Percentiles rank a stretch among this genome's conserved stretches.
Evolutionary conservation across 108 stramenopile genomes (phyloP).

Genomic region (Nitzschia sp.): DNA sequence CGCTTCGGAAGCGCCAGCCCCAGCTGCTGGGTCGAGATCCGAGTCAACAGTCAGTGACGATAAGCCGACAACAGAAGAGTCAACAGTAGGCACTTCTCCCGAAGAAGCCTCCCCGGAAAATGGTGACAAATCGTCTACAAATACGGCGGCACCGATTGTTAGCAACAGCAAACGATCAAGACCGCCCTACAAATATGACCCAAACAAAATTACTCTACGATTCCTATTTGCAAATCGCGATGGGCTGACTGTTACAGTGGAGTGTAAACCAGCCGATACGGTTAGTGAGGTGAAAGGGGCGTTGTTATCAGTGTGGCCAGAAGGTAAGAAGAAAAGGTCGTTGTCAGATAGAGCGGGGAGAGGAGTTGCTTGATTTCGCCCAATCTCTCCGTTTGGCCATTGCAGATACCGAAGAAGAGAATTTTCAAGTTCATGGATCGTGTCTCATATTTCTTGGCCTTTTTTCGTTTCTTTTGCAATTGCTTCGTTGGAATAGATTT

Average conservation of each 20-base stretch:
- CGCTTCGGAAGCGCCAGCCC: background rate
- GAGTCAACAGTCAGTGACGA: background rate
- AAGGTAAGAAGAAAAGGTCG: conserved; percentile 49
- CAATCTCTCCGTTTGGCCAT: no score
- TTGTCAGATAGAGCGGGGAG: background rate
- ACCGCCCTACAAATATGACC: conserved; percentile 68
- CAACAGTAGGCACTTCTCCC: background rate
- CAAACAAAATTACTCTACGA: conserved; percentile 75
- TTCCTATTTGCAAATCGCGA: conserved; percentile 87
- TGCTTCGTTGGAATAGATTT: no score
- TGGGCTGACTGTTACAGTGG: conserved; percentile 74
- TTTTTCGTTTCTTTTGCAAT: no score
- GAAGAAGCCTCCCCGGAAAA: background rate
- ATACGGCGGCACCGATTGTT: conserved; percentile 41
- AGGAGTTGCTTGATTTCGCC: background rate
- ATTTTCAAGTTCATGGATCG: no score
- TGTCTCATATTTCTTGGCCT: no score
- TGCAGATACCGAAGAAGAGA: no score
- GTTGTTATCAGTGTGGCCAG: conserved; percentile 83
- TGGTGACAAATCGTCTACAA: conserved; percentile 21
- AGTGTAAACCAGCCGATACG: conserved; percentile 73
- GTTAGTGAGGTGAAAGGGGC: conserved; percentile 80
- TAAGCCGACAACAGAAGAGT: background rate
- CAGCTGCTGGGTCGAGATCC: background rate
- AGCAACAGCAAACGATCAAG: conserved; percentile 37